Evolutionary conservation across 129 eudicot genomes (phyloP), one percentile per base, ranked within the genome.

Genomic region (Chrysanthemum seticuspe): DNA sequence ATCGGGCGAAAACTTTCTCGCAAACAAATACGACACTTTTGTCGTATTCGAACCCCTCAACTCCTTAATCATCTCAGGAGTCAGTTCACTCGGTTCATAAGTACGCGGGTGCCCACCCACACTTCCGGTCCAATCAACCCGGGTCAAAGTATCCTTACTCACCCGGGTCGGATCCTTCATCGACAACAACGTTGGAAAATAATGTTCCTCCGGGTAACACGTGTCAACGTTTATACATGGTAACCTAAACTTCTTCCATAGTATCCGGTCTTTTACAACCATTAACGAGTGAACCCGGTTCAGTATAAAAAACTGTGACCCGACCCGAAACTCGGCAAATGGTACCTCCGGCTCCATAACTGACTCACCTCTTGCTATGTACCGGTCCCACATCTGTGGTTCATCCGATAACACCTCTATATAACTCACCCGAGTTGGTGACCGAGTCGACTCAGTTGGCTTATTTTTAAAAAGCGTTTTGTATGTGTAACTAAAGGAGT

Each of bases 141-240:
- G 77, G 15, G 97, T 91, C 3, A 91, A 80, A 3, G 97, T 91
- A 25, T 70, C 82, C 7, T 55, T 55, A 10, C 86, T 83, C 15
- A 87, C 79, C 10, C 97, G 88, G 1, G 74, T 57, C 1, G 95
- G 92, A 82, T 88, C 97, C 85, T 80, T 80, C 96, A 91, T 91
- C 1, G 92, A 88, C 75, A 88, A 79, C 10, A 91, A 80, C 21
- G 97, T 91, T 57, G 97, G 90, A 49, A 91, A 91, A 63, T 91
- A 91, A 65, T 91, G 97, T 63, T 91, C 96, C 21, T 91, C 97
- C 25, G 97, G 96, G 76, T 88, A 91, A 71, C 97, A 91, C 16
- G 97, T 78, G 44, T 85, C 65, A n/a, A 72, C 23, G 70, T 88
- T 74, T 52, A 78, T 59, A 72, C 97, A 91, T 2, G 92, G 90